These are phyloP conservation scores for Pseudocercospora fuligena DNA, from an alignment of 2,329 filamentous ascomycete genomes.

Conservation along the genomic window DNA sequence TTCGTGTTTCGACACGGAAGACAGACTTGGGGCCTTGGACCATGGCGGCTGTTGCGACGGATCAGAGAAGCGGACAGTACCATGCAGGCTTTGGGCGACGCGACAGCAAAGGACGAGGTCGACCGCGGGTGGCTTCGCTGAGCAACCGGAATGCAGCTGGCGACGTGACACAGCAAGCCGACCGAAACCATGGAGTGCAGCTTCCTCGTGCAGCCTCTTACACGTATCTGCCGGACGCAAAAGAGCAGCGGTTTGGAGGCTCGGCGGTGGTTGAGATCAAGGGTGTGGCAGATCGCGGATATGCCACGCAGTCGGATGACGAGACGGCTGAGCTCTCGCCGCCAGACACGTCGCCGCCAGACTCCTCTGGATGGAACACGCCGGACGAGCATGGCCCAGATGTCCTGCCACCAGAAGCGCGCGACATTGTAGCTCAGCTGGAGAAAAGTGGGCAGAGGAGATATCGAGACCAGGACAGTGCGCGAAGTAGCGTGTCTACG, in stretches of 20 bases:
- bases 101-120: slow-evolving; percentile 20
- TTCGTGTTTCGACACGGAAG: slow-evolving; percentile 1
- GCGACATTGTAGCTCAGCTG: slow-evolving; percentile 38
- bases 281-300: slow-evolving; percentile 36
- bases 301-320: slow-evolving; percentile 18
- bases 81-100: slow-evolving; percentile 18
- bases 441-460: slow-evolving; percentile 34
- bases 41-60: slow-evolving; percentile 32
- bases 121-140: slow-evolving; percentile 17
- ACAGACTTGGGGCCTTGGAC: slow-evolving; percentile 3
- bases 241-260: slow-evolving; percentile 34
- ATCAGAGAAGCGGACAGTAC: slow-evolving; percentile 26
- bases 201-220: slow-evolving; percentile 64
- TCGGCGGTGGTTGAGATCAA: slow-evolving; percentile 48
- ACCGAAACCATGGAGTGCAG: slow-evolving; percentile 25
- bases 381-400: slow-evolving; percentile 45
- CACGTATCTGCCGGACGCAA: slow-evolving; percentile 55
- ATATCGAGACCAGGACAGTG: slow-evolving; percentile 23
- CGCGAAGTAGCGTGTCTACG: slow-evolving; percentile 30
- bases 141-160: slow-evolving; percentile 19
- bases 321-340: slow-evolving; percentile 40
- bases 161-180: slow-evolving; percentile 23
- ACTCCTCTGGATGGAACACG: slow-evolving; percentile 52
- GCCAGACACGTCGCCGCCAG: slow-evolving; percentile 42
- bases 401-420: slow-evolving; percentile 34